Base-by-base conservation (phyloP, 1,284 basidiomycete species). In the Vanrija sp. region DNA sequence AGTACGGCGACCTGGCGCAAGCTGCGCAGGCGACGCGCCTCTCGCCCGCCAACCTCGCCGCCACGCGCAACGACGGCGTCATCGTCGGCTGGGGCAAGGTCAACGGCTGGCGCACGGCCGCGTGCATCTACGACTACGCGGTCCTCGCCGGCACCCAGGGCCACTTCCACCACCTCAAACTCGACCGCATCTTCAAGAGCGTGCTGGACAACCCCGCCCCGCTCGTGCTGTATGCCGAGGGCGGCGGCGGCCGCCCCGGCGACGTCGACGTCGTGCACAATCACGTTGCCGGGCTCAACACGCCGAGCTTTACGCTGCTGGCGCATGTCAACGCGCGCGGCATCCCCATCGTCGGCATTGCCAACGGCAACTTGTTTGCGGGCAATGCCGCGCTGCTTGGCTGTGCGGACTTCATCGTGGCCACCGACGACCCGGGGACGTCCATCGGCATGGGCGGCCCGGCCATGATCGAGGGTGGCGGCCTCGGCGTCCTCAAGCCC, bases 71-170 rank as follows among this genome's bases (percentile, higher is more conserved):
- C 39, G 57, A 59, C 51, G 57, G 57, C 36, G 54, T 59, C 49
- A 56, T 59, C 23, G 57, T 59, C 45, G 57, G 57, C 45, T 59
- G 57, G 57, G 57, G 51, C 37, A 53, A 48, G 45, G 49, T 59
- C n/a, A 51, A 59, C 23, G 41, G 46, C 38, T 46, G 43, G 31
- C 57, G 57, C 36, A 41, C 45, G 8, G 57, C 54, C 16, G 41
- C 56, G 8, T 47, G 53, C 36, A 54, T 59, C 38, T 59, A 49
- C 49, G 57, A 59, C 57, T 59, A 53, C 23, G 57, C 54, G 9
- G 57, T 59, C 6, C 48, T 59, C 5, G 57, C 57, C n/a, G 57
- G 48, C 16, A 53, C 57, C 10, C 57, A 59, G 48, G 57, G 57
- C 0, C 56, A 56, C 45, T 59, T 56, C 51, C 57, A 59, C 54